Conservation (phyloP, 2,329 filamentous ascomycete genomes). For the Bipolaris bicolor region DNA sequence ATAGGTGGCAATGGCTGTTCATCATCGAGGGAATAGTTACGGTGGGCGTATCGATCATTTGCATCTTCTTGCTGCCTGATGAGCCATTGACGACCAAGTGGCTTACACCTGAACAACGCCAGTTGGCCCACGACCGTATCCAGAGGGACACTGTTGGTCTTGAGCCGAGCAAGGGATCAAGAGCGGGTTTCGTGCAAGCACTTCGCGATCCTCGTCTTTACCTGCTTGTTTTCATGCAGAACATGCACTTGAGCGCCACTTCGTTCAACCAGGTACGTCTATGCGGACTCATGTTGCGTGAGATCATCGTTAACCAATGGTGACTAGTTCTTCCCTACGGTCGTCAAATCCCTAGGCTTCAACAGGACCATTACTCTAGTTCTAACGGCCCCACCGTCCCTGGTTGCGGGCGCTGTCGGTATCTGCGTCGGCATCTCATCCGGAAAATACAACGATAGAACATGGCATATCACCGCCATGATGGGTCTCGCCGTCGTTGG, state of each 20-base stretch:
- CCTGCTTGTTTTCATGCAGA: conserved; percentile 62
- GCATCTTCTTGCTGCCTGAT: conserved; percentile 37
- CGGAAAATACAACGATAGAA: conserved; percentile 49
- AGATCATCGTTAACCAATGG: neutral
- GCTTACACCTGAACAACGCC: conserved; percentile 53
- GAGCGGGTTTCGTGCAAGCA: conserved; percentile 57
- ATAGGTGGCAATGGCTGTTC: conserved; percentile 34
- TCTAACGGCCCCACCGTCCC: conserved; percentile 49
- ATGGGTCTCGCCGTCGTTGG: conserved; percentile 47
- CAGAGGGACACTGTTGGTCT: conserved; percentile 51
- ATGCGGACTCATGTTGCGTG: neutral
- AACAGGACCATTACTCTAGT: conserved; percentile 58
- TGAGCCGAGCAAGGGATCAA: conserved; percentile 51
- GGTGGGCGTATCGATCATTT: conserved; percentile 3
- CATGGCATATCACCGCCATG: conserved; percentile 49
- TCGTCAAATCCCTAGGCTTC: conserved; percentile 59
- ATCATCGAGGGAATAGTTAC: conserved; percentile 8
- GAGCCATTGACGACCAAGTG: conserved; percentile 49
- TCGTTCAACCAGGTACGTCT: conserved; percentile 51
- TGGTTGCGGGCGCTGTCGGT: conserved; percentile 21
- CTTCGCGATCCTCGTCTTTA: conserved; percentile 59
- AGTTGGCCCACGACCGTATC: conserved; percentile 38
- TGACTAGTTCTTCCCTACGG: conserved; percentile 50
- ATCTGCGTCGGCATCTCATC: conserved; percentile 45
- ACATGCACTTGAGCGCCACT: conserved; percentile 58